A percentile compares a stretch with the other conserved stretches of the same genome.
Evolutionary conservation across 257 asterid species (phyloP).

Genomic region (Prunella vulgaris): DNA sequence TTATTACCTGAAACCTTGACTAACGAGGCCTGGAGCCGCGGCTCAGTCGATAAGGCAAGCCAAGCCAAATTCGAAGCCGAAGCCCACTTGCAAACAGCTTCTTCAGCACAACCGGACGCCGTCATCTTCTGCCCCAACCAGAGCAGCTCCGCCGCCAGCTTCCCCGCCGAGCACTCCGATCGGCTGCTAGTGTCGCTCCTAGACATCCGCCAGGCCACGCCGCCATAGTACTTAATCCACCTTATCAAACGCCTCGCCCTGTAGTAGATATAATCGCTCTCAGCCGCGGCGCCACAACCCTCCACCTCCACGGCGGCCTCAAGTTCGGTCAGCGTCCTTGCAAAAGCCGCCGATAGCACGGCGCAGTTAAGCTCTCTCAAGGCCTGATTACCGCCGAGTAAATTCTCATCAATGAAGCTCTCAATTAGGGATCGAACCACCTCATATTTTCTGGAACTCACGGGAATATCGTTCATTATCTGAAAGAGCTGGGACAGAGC

Average conservation of each 20-base stretch:
- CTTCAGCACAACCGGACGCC: constrained; percentile 66
- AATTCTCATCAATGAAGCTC: constrained; percentile 68
- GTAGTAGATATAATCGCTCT: neutral
- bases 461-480: constrained; percentile 73
- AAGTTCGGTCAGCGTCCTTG: constrained; percentile 53
- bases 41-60: constrained; percentile 70
- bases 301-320: constrained; percentile 43
- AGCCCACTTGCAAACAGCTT: constrained; percentile 76
- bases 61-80: constrained; percentile 60
- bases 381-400: constrained; percentile 29
- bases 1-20: constrained; percentile 82
- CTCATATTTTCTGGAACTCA: constrained; percentile 79
- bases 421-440: constrained; percentile 66
- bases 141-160: constrained; percentile 83
- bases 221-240: constrained; percentile 38
- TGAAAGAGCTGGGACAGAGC: constrained; percentile 68
- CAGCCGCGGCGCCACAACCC: constrained; percentile 18
- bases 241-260: constrained; percentile 31
- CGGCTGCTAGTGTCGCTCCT: constrained; percentile 29
- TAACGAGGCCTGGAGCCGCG: constrained; percentile 67
- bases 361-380: constrained; percentile 48
- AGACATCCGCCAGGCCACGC: constrained; percentile 37
- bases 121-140: constrained; percentile 85
- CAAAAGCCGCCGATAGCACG: constrained; percentile 61
- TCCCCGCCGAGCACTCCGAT: constrained; percentile 61